Base-by-base conservation (phyloP, 2,329 filamentous ascomycete genomes). In the Aspergillus texensis region DNA sequence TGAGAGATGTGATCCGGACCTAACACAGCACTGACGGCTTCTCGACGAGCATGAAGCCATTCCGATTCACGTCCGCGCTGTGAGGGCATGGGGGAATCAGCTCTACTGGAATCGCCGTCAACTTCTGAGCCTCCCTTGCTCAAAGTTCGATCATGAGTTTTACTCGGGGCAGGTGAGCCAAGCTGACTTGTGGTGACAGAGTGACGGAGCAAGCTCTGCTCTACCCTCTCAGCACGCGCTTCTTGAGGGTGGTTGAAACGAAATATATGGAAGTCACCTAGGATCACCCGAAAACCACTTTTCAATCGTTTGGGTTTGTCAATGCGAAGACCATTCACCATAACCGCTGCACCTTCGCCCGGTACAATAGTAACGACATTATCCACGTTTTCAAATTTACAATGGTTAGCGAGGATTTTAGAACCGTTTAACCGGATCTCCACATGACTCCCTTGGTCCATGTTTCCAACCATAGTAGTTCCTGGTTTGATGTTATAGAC, bases 181-280 rank as follows among this genome's bases (percentile, higher is more conserved):
- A 95, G 81, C 68, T 89, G 84, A 68, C 86, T 85, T 21, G 85
- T 84, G 10, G 86, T 87, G 56, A 90, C 82, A 8, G 94, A 96
- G 74, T 98, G 94, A 53, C 94, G 90, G 62, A 99, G 83, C 24
- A 96, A 82, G 73, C 92, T 97, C 74, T 93, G 88, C 66, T 97
- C 93, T 14, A 93, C 94, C 60, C 95, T 85, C 79, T 99, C 95
- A 3, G 94, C 94, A 63, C 92, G 89, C 34, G 95, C 95, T 80
- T 99, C 95, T 83, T 97, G 91, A 0, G 95, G 95, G 75, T 99
- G 94, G 72, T 98, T 99, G 83, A 99, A 99, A 62, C 95, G 86
- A 80, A 99, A 98, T 65, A 99, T 99, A 77, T 99, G 95, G 71
- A 99, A 99, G 78, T 99, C 95, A 46, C 95, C 95, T 11, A 99